Conservation (phyloP, 108 stramenopile genomes). For the Skeletonema menzelii region DNA sequence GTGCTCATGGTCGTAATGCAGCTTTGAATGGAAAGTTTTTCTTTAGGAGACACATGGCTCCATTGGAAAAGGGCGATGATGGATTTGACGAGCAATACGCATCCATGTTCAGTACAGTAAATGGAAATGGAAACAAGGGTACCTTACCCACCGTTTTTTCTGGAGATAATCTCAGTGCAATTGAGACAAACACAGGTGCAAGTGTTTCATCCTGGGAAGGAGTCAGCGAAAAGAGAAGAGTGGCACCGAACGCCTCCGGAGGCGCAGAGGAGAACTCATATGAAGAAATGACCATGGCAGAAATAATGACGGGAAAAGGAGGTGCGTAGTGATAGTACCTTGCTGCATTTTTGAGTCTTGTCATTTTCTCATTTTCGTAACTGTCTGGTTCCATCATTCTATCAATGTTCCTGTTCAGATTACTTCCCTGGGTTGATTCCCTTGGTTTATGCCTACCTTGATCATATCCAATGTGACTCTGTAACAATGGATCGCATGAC, state of each 20-base stretch:
- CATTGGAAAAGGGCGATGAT: slow-evolving; percentile 87
- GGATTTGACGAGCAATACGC: slow-evolving; percentile 81
- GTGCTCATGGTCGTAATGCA: slow-evolving; percentile 92
- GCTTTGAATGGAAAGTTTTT: slow-evolving; percentile 89
- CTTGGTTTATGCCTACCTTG: slow-evolving; percentile 94
- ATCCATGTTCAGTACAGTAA: slow-evolving; percentile 78
- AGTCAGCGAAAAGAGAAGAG: slow-evolving; percentile 59
- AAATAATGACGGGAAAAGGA: slow-evolving; percentile 97
- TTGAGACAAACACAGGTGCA: not conserved
- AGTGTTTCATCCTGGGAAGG: slow-evolving; percentile 43
- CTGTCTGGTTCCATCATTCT: not conserved
- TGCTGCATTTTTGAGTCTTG: not conserved
- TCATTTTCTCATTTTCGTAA: not conserved
- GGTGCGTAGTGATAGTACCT: slow-evolving; percentile 11
- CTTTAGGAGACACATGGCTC: slow-evolving; percentile 94
- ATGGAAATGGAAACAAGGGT: slow-evolving; percentile 48
- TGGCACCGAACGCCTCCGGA: slow-evolving; percentile 69
- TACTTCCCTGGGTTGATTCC: slow-evolving; percentile 98
- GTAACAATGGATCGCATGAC: slow-evolving; percentile 73
- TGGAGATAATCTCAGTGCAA: slow-evolving; percentile 7
- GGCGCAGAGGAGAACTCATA: slow-evolving; percentile 86
- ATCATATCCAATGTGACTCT: slow-evolving; percentile 91
- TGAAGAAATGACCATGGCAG: slow-evolving; percentile 97
- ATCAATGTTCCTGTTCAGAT: slow-evolving; percentile 24
- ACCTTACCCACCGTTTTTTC: slow-evolving; percentile 22